A percentile compares a stretch with the other conserved stretches of the same genome.
Conservation (phyloP, 257 asterid species). For the Gentiana macrophylla region DNA sequence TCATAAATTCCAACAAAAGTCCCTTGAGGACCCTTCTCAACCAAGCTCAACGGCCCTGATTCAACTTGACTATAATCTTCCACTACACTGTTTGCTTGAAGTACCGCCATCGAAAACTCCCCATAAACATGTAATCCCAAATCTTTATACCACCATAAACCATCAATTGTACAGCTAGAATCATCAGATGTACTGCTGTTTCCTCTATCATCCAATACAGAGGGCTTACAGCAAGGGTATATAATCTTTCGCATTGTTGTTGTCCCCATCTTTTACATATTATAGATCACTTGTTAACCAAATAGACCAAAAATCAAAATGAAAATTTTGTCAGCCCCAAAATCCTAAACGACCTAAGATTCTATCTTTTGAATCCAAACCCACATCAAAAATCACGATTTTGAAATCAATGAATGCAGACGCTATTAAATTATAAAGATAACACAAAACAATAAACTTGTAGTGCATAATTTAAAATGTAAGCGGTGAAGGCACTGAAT, state of each 20-base stretch:
- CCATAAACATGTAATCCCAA: constrained; percentile 60
- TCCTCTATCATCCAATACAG: constrained; percentile 26
- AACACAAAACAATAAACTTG: background rate
- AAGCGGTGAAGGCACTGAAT: constrained; percentile 2
- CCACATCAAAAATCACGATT: constrained; percentile 24
- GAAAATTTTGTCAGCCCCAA: constrained; percentile 10
- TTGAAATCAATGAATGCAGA: constrained; percentile 19
- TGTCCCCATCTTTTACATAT: constrained; percentile 53
- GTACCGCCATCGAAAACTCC: constrained; percentile 75
- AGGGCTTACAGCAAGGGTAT: constrained; percentile 62
- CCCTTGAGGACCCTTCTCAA: constrained; percentile 54
- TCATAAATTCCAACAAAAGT: constrained; percentile 87
- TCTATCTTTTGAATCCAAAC: constrained; percentile 18
- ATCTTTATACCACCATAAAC: constrained; percentile 76
- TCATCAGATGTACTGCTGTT: constrained; percentile 37
- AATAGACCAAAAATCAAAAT: constrained; percentile 14
- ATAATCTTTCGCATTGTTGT: constrained; percentile 51
- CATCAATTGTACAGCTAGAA: constrained; percentile 38
- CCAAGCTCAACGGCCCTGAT: constrained; percentile 62
- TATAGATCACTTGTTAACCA: constrained; percentile 13
- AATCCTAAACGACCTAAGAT: constrained; percentile 12
- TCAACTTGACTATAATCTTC: constrained; percentile 90
- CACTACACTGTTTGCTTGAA: constrained; percentile 61
- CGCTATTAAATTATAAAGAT: constrained; percentile 30
- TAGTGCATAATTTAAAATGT: background rate